A percentile compares a stretch with the other conserved stretches of the same genome.
These are phyloP conservation scores for Ascoidea rubescens DNA, from an alignment of 805 yeast species.

Conservation along the genomic window DNA sequence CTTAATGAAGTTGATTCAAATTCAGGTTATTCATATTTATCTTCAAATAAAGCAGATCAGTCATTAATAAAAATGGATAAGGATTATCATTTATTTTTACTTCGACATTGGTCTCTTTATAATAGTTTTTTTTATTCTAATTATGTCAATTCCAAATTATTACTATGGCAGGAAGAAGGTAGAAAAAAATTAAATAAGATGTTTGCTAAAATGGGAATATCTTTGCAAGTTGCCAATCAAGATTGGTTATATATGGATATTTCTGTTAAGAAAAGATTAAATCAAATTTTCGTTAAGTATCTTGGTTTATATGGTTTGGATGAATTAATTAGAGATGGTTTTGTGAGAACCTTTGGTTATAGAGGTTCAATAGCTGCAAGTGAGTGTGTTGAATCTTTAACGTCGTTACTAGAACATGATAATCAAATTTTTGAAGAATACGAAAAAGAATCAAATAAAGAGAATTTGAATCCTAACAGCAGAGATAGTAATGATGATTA, in stretches of 20 bases:
- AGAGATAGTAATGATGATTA: conserved; percentile 7
- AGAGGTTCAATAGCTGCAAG: conserved; percentile 81
- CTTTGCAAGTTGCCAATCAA: conserved; percentile 78
- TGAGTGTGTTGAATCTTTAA: conserved; percentile 81
- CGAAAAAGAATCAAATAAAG: not conserved
- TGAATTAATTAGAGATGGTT: conserved; percentile 75
- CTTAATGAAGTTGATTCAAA: conserved; percentile 16
- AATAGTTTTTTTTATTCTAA: conserved; percentile 86
- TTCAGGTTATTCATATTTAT: conserved; percentile 14
- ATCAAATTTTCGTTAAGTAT: conserved; percentile 53
- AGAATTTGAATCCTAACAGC: conserved; percentile 1
- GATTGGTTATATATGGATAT: conserved; percentile 87
- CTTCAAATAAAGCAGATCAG: conserved; percentile 23
- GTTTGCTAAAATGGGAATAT: conserved; percentile 94
- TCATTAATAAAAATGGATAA: conserved; percentile 50
- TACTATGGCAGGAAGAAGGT: conserved; percentile 88
- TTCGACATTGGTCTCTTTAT: conserved; percentile 89
- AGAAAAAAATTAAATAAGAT: conserved; percentile 72
- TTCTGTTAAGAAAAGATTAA: conserved; percentile 58
- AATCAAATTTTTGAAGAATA: conserved; percentile 10
- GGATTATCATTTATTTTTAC: conserved; percentile 73
- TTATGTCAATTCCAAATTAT: conserved; percentile 76
- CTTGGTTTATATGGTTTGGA: conserved; percentile 68
- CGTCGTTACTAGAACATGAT: conserved; percentile 71
- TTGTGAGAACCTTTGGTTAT: conserved; percentile 74